These are phyloP conservation scores for Eutrema yunnanense DNA, from an alignment of 345 rosid species.

Conservation along the genomic window DNA sequence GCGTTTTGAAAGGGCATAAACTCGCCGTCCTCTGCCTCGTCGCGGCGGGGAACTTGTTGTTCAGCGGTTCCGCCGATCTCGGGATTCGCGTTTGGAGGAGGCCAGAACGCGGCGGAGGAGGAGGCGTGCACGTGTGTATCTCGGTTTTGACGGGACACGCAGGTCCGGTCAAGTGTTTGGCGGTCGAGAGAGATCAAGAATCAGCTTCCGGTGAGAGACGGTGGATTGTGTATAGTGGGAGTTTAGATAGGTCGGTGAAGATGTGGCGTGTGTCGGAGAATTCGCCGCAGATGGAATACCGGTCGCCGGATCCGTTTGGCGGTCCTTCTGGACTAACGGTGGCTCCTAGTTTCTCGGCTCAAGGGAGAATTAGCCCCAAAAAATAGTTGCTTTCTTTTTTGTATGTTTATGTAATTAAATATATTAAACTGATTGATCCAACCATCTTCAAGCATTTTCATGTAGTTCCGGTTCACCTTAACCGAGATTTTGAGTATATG, in stretches of 20 bases:
- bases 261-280: slow-evolving; percentile 80
- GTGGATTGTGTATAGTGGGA: slow-evolving; percentile 92
- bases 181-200: slow-evolving; percentile 57
- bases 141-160: slow-evolving; percentile 63
- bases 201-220: slow-evolving; percentile 35
- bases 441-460: neutral
- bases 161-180: slow-evolving; percentile 92
- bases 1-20: slow-evolving; percentile 67
- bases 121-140: slow-evolving; percentile 45
- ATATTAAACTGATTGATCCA: neutral
- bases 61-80: slow-evolving; percentile 87
- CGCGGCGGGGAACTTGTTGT: slow-evolving; percentile 60
- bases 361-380: slow-evolving; percentile 31
- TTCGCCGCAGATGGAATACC: slow-evolving; percentile 33
- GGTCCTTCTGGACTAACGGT: slow-evolving; percentile 1
- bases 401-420: neutral
- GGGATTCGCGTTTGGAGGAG: slow-evolving; percentile 79
- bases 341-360: slow-evolving; percentile 42
- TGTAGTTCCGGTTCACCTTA: neutral
- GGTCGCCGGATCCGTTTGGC: neutral
- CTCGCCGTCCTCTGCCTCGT: slow-evolving; percentile 64
- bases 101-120: slow-evolving; percentile 25
- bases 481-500: neutral
- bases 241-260: slow-evolving; percentile 85
- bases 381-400: neutral